Evolutionary conservation across 2,329 filamentous ascomycete genomes (phyloP).

Genomic region (Aschersonia sp.): DNA sequence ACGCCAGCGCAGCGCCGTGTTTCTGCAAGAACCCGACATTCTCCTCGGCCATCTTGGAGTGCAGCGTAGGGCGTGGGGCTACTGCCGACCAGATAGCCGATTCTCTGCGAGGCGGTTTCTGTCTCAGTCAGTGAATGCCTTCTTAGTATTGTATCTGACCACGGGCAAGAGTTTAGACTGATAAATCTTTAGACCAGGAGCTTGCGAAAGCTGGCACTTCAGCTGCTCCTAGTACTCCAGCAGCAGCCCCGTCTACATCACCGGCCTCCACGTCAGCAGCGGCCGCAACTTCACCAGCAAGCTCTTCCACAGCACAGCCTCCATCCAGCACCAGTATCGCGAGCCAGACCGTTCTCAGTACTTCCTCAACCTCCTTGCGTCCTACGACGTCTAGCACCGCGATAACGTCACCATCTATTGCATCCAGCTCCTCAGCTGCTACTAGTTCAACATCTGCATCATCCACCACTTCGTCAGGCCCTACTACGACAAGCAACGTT

Average conservation of each 20-base stretch:
- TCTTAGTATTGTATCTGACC: not conserved
- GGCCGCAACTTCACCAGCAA: not conserved
- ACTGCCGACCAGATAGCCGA: conserved; percentile 8
- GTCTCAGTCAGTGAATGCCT: conserved; percentile 8
- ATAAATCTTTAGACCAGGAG: not conserved
- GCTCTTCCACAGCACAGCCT: not conserved
- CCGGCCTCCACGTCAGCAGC: not conserved
- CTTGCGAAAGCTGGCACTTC: not conserved
- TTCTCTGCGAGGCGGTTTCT: conserved; percentile 9
- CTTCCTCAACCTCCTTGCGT: not conserved
- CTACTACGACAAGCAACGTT: not conserved
- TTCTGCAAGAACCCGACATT: conserved; percentile 23
- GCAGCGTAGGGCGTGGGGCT: conserved; percentile 15
- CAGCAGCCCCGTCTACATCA: not conserved
- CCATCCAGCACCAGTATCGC: not conserved
- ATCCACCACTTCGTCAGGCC: conserved; percentile 2
- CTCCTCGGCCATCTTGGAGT: conserved; percentile 23
- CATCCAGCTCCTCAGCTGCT: not conserved
- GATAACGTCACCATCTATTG: not conserved
- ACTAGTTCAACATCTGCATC: conserved; percentile 2
- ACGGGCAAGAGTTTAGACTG: not conserved
- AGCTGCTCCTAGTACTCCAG: not conserved
- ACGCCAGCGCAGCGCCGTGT: conserved; percentile 19
- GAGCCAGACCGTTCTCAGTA: not conserved
- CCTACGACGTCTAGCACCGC: not conserved